A percentile compares a stretch with the other conserved stretches of the same genome.
These are phyloP conservation scores for Sporothrix dimorphospora DNA, from an alignment of 2,329 filamentous ascomycete species.

Conservation along the genomic window DNA sequence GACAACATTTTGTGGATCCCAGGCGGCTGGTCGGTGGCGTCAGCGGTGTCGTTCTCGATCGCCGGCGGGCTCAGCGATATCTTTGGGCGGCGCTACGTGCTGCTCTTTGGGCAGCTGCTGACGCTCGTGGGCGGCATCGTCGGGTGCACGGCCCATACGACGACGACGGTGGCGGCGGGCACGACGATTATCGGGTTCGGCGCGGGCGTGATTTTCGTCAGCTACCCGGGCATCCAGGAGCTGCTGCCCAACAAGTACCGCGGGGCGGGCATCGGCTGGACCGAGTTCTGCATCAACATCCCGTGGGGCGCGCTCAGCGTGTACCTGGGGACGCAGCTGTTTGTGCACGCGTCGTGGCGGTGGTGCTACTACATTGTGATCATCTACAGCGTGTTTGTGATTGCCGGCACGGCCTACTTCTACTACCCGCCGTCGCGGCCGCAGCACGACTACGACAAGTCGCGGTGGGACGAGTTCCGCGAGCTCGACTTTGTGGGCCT, in stretches of 20 bases:
- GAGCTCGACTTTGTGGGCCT: slow-evolving; percentile 41
- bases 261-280: slow-evolving; percentile 39
- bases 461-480: slow-evolving; percentile 39
- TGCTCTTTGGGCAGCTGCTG: neutral
- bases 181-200: slow-evolving; percentile 42
- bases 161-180: slow-evolving; percentile 33
- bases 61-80: slow-evolving; percentile 36
- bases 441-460: slow-evolving; percentile 39
- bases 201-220: slow-evolving; percentile 41
- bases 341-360: slow-evolving; percentile 39
- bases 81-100: slow-evolving; percentile 33
- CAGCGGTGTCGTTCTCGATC: slow-evolving; percentile 34
- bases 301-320: slow-evolving; percentile 36
- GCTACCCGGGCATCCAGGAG: slow-evolving; percentile 42
- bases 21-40: slow-evolving; percentile 34
- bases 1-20: slow-evolving; percentile 36
- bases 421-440: slow-evolving; percentile 38
- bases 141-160: neutral
- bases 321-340: slow-evolving; percentile 38
- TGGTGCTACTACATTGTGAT: slow-evolving; percentile 39
- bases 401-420: slow-evolving; percentile 37
- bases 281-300: slow-evolving; percentile 39
- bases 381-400: slow-evolving; percentile 37
- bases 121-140: neutral
- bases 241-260: slow-evolving; percentile 43